phyloP scores from a whole-genome alignment of 768 basidiomycete species.

The Lyophyllum shimeji region DNA sequence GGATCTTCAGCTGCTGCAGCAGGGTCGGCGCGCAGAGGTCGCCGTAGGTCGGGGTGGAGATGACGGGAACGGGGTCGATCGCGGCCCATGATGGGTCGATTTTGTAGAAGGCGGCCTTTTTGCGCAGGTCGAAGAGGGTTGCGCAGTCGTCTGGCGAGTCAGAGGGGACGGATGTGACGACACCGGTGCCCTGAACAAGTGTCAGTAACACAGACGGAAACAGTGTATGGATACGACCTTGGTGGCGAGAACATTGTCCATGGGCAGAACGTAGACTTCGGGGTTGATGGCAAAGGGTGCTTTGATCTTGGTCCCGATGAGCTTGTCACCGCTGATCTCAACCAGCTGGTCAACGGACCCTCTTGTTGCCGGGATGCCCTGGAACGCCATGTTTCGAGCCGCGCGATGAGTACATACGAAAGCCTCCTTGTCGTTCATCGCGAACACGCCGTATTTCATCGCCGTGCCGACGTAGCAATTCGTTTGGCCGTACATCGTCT shows the following conservation, averaged over 20 bases:
- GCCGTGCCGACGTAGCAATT: conserved; percentile 93
- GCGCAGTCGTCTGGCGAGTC: conserved; percentile 98
- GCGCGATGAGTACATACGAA: conserved; percentile 88
- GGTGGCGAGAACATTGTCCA: conserved; percentile 96
- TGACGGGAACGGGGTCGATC: conserved; percentile 83
- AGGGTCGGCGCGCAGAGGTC: conserved; percentile 84
- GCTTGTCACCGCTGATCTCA: conserved; percentile 74
- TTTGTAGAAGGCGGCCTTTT: conserved; percentile 96
- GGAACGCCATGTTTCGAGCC: conserved; percentile 97
- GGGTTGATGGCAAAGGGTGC: conserved; percentile 82
- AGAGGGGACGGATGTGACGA: conserved; percentile 97
- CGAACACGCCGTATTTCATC: conserved; percentile 92
- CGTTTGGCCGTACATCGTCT: conserved; percentile 99
- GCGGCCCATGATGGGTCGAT: conserved; percentile 88
- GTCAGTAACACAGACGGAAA: not conserved
- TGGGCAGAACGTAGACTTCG: conserved; percentile 95
- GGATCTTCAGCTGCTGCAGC: conserved; percentile 88
- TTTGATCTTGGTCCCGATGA: conserved; percentile 87
- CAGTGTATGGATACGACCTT: conserved; percentile 50
- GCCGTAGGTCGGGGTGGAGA: conserved; percentile 90
- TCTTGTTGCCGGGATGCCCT: conserved; percentile 73
- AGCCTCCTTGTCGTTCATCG: conserved; percentile 82
- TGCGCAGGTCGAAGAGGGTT: conserved; percentile 87
- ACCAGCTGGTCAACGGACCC: conserved; percentile 73
- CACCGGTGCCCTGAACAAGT: conserved; percentile 78